A percentile compares a stretch with the other conserved stretches of the same genome.
Conservation (phyloP, 345 rosid species). For the Hibiscus tridactylites region DNA sequence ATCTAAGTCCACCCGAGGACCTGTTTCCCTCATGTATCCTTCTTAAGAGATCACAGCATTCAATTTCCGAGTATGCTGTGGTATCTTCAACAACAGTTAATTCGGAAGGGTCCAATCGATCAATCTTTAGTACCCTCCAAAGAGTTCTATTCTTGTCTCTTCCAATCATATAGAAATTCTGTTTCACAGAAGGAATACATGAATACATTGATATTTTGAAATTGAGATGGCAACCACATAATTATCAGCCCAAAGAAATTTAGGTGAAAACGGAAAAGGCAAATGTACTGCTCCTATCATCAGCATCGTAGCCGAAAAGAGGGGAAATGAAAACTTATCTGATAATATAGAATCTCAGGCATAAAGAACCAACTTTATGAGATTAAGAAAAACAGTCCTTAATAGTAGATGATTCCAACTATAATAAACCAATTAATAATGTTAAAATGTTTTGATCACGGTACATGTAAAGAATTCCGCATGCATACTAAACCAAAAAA, state of each 20-base stretch:
- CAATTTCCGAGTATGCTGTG: constrained; percentile 52
- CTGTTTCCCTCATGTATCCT: constrained; percentile 78
- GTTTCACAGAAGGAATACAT: constrained; percentile 15
- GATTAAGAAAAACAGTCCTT: neutral
- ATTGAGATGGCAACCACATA: neutral
- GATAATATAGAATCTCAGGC: neutral
- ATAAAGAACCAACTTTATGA: neutral
- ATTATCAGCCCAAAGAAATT: neutral
- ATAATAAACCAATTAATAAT: neutral
- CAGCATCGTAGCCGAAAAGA: neutral
- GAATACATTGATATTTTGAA: neutral
- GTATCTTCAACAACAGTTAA: constrained; percentile 63
- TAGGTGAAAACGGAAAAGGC: neutral
- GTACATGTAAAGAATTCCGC: neutral
- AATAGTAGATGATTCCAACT: neutral
- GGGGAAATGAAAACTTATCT: too few relatives aligned
- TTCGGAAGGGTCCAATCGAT: constrained; percentile 61
- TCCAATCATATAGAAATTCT: constrained; percentile 88
- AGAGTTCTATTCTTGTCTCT: constrained; percentile 61
- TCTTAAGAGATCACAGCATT: constrained; percentile 57
- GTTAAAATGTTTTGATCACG: too few relatives aligned
- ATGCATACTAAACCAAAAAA: neutral
- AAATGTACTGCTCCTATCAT: neutral
- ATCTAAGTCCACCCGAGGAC: constrained; percentile 75
- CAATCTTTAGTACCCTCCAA: constrained; percentile 83